phyloP scores from a whole-genome alignment of 2,329 filamentous ascomycete species.

The Colletotrichum falcatum region DNA sequence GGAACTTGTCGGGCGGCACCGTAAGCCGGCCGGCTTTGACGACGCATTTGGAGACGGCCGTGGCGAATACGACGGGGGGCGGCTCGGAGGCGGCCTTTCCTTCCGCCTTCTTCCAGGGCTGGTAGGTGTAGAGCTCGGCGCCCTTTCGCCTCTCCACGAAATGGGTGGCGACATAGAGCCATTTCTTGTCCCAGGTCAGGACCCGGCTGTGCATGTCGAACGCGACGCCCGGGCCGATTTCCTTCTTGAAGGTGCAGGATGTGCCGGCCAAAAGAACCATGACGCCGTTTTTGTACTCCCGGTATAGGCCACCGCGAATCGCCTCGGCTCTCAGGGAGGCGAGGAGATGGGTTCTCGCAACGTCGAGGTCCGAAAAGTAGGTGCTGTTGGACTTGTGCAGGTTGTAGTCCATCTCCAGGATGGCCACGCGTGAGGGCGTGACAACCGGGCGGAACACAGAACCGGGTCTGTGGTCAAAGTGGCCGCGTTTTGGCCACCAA shows the following conservation, averaged over 20 bases:
- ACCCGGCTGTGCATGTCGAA: constrained; percentile 78
- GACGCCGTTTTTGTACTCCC: constrained; percentile 54
- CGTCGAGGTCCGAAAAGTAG: constrained; percentile 77
- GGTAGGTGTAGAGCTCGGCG: constrained; percentile 44
- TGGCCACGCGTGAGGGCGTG: constrained; percentile 70
- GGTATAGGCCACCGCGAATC: constrained; percentile 53
- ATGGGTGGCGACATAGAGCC: constrained; percentile 48
- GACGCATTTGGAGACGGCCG: constrained; percentile 82
- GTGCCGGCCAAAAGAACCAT: constrained; percentile 77
- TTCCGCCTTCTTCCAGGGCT: constrained; percentile 60
- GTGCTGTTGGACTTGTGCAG: constrained; percentile 79
- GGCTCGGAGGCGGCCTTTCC: constrained; percentile 48
- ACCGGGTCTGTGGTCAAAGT: constrained; percentile 42
- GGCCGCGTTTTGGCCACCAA: constrained; percentile 46
- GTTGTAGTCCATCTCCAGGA: constrained; percentile 77
- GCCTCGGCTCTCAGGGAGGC: constrained; percentile 49
- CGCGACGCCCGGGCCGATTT: constrained; percentile 75
- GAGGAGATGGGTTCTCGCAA: constrained; percentile 52
- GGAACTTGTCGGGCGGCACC: constrained; percentile 70
- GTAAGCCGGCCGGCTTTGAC: constrained; percentile 86
- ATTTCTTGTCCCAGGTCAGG: constrained; percentile 48
- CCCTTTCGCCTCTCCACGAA: constrained; percentile 52
- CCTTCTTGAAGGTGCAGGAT: constrained; percentile 77
- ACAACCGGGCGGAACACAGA: constrained; percentile 63
- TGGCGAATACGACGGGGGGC: constrained; percentile 65